Percentiles rank a stretch among this genome's conserved stretches.
Conservation (phyloP, 1,284 basidiomycete species). For the Porodaedalea pini region DNA sequence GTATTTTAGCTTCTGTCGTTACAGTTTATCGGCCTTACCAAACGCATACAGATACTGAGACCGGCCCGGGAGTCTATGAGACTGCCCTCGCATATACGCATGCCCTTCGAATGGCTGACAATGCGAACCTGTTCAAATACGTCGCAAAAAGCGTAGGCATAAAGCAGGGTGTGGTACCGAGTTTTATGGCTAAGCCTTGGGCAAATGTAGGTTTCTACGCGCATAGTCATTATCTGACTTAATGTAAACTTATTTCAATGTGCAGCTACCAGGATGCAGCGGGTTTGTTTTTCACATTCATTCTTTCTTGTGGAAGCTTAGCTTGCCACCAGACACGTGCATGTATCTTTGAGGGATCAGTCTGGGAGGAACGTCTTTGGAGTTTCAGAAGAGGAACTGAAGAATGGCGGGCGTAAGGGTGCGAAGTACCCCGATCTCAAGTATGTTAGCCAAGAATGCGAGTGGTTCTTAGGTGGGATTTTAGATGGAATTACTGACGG, state of each 20-base stretch:
- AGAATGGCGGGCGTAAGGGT: constrained; percentile 57
- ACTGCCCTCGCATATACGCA: constrained; percentile 91
- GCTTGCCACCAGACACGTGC: constrained; percentile 66
- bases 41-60: constrained; percentile 78
- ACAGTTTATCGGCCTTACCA: neutral
- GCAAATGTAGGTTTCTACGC: constrained; percentile 59
- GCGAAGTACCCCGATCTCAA: constrained; percentile 81
- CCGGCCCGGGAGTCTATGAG: constrained; percentile 90
- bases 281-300: constrained; percentile 49
- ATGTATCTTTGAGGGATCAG: constrained; percentile 78
- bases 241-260: constrained; percentile 5
- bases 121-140: constrained; percentile 91
- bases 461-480: constrained; percentile 90
- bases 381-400: constrained; percentile 54
- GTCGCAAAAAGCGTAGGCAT: constrained; percentile 90
- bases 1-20: constrained; percentile 5
- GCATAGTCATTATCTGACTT: neutral
- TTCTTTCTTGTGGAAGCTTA: neutral
- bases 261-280: constrained; percentile 84
- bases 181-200: constrained; percentile 99
- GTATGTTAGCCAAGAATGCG: constrained; percentile 80
- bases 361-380: constrained; percentile 81
- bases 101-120: constrained; percentile 87
- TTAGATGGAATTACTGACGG: constrained; percentile 87
- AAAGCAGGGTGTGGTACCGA: constrained; percentile 83